Evolutionary conservation across 305 asterid species (phyloP).

Genomic region (Andrographis paniculata): DNA sequence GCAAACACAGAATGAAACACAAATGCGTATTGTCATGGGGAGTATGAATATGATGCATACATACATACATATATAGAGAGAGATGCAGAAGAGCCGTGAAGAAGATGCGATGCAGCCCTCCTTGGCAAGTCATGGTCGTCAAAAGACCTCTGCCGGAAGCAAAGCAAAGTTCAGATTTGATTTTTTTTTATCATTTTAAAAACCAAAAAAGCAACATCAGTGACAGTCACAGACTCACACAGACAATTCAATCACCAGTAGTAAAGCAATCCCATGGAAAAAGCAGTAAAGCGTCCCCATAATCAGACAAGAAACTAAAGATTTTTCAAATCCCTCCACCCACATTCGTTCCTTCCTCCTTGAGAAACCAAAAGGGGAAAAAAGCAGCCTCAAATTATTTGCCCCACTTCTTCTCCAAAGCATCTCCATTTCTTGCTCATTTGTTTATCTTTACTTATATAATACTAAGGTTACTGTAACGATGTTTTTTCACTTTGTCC

Average conservation of each 20-base stretch:
- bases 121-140: constrained; percentile 17
- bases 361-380: constrained; percentile 35
- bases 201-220: constrained; percentile 20
- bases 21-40: no score
- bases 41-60: no score
- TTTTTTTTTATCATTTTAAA: constrained; percentile 8
- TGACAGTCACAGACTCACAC: constrained; percentile 4
- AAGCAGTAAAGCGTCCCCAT: constrained; percentile 20
- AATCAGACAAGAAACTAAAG: constrained; percentile 16
- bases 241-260: constrained; percentile 10
- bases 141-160: constrained; percentile 11
- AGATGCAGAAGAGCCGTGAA: no score
- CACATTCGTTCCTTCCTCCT: constrained; percentile 65
- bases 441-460: constrained; percentile 7
- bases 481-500: constrained; percentile 29
- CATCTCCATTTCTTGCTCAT: constrained; percentile 31
- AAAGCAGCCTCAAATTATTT: constrained; percentile 20
- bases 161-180: constrained; percentile 19
- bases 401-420: constrained; percentile 59
- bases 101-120: background rate
- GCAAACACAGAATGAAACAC: no score
- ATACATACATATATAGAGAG: no score
- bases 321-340: constrained; percentile 16
- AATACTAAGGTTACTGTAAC: constrained; percentile 12
- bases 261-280: constrained; percentile 19